Evolutionary conservation across 805 yeast genomes (phyloP), one percentile per base, ranked within the genome.

Genomic region (Ogataea zsoltii): DNA sequence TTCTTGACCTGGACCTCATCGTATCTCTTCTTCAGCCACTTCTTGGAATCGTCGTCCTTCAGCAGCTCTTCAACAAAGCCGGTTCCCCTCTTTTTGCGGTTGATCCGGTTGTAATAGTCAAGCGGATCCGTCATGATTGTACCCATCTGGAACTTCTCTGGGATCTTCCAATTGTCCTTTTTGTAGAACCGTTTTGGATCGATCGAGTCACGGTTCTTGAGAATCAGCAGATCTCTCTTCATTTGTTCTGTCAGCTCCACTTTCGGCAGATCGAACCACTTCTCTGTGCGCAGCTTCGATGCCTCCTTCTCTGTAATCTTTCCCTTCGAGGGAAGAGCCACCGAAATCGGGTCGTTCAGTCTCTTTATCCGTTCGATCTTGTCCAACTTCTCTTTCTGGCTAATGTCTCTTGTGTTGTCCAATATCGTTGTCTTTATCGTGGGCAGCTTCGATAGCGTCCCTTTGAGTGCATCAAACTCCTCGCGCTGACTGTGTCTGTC

Each of bases 131-230:
- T 94, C 19, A 91, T 67, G 30, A 94, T 79, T 0, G 97, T 90
- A 13, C 99, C 99, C 56, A 87, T 78, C 47, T 92, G 94, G 63
- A 94, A 90, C 53, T 74, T 80, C 38, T 62, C 67, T 3, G 68
- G 58, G 3, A 50, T 41, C 35, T 58, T 86, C 88, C 37, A 96
- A 76, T 74, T 82, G 48, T 85, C 94, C 63, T 88, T 88, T 67
- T 88, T 89, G 68, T 94, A 94, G 67, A 89, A 96, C 57, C 97
- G 79, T 68, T 94, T 94, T 7, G 97, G 98, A 62, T 94, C 98
- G 50, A 94, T 74, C 9, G 90, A 96, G 45, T 86, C 85, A 67
- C 99, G 81, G 70, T 92, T 88, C 60, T 88, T 83, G 48, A 94
- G 72, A 13, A 94, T 68, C 58, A 81, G 71, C 55, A 94, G 62